Conservation (phyloP, 129 eudicot species). For the Pulicaria dysenterica region DNA sequence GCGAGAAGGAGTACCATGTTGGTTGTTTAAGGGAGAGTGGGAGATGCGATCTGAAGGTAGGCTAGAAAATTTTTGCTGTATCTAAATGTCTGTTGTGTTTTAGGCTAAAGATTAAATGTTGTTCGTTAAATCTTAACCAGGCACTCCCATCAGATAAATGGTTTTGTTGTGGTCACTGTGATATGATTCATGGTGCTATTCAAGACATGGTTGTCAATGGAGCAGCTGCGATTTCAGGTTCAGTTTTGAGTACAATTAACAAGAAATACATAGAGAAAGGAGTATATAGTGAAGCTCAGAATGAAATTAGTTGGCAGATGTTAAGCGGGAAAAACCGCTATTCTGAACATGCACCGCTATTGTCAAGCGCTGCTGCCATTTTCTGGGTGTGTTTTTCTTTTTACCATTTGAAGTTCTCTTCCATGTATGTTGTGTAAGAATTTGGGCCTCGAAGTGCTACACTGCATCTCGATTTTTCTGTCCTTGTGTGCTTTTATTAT, state of each 20-base stretch:
- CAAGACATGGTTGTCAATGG: slow-evolving; percentile 60
- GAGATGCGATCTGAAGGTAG: slow-evolving; percentile 79
- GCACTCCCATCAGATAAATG: slow-evolving; percentile 90
- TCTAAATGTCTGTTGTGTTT: not conserved
- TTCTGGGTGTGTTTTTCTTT: slow-evolving; percentile 60
- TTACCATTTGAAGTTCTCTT: too few species aligned
- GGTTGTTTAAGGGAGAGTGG: slow-evolving; percentile 84
- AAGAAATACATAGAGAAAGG: slow-evolving; percentile 57
- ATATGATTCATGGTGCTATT: slow-evolving; percentile 61
- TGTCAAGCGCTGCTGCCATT: slow-evolving; percentile 85
- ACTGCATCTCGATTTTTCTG: slow-evolving; percentile 12
- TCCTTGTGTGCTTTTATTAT: not conserved
- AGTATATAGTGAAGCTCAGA: slow-evolving; percentile 32
- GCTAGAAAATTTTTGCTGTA: slow-evolving; percentile 24
- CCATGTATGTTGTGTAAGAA: too few species aligned
- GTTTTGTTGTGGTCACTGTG: slow-evolving; percentile 88
- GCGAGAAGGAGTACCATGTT: slow-evolving; percentile 98
- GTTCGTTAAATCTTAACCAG: slow-evolving; percentile 38
- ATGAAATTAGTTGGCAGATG: slow-evolving; percentile 66
- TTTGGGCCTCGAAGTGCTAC: too few species aligned
- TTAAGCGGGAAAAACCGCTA: slow-evolving; percentile 87
- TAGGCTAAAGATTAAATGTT: not conserved
- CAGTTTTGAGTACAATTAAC: slow-evolving; percentile 40
- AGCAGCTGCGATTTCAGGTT: slow-evolving; percentile 53
- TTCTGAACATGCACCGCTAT: slow-evolving; percentile 67